A percentile compares a stretch with the other conserved stretches of the same genome.
phyloP scores from a whole-genome alignment of 2,329 filamentous ascomycete genomes.

The Ophiostoma himal-ulmi region DNA sequence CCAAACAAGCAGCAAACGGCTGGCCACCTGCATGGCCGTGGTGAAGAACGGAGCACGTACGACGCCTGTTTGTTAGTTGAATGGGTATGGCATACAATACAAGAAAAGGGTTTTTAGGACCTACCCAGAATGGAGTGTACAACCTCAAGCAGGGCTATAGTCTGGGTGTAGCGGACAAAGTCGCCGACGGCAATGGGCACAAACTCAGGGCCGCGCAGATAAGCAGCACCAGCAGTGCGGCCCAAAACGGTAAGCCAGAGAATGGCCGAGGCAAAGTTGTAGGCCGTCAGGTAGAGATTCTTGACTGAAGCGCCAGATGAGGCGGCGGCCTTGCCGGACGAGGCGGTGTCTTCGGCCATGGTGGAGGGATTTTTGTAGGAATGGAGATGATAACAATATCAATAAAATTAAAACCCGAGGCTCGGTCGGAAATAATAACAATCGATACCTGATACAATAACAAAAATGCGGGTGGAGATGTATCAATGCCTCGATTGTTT shows the following conservation, averaged over 20 bases:
- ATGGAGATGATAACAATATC: not conserved
- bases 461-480: not conserved
- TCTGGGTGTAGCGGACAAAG: conserved; percentile 76
- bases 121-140: conserved; percentile 71
- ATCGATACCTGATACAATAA: not conserved
- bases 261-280: conserved; percentile 72
- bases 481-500: not conserved
- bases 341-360: not conserved
- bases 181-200: conserved; percentile 59
- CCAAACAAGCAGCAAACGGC: conserved; percentile 85
- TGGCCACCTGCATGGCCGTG: conserved; percentile 83
- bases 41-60: conserved; percentile 82
- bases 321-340: conserved; percentile 32
- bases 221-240: conserved; percentile 54
- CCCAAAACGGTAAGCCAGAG: conserved; percentile 75
- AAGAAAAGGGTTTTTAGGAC: too few species aligned
- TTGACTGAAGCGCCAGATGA: conserved; percentile 37
- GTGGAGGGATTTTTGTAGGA: not conserved
- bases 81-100: not conserved
- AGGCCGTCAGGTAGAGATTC: conserved; percentile 69
- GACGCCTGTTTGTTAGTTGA: conserved; percentile 51
- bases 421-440: not conserved
- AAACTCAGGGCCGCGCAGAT: conserved; percentile 48
- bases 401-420: not conserved
- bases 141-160: conserved; percentile 74